phyloP scores from a whole-genome alignment of 192 early-diverging fungal species.

The Linnemannia zychae region DNA sequence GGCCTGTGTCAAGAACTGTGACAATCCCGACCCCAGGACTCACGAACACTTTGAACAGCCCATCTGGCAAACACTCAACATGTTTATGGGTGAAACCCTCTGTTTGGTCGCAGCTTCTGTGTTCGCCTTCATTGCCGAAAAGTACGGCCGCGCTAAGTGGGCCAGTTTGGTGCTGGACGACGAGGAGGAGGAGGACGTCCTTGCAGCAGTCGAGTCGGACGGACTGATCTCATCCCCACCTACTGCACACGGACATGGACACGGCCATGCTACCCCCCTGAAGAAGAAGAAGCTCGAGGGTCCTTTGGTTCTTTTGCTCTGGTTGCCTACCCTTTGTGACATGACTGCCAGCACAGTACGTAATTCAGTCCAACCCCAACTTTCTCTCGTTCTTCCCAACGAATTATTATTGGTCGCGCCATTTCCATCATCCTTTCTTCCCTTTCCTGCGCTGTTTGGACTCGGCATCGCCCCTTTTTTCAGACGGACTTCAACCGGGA shows the following conservation, averaged over 20 bases:
- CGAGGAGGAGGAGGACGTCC: constrained; percentile 24
- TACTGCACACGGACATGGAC: constrained; percentile 23
- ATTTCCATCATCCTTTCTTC: neutral
- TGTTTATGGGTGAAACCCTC: constrained; percentile 95
- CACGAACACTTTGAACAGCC: constrained; percentile 94
- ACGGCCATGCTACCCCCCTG: constrained; percentile 11
- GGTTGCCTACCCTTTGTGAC: constrained; percentile 88
- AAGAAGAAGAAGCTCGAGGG: constrained; percentile 67
- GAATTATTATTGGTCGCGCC: neutral
- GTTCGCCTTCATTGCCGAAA: constrained; percentile 37
- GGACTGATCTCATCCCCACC: constrained; percentile 48
- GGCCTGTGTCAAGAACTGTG: constrained; percentile 92
- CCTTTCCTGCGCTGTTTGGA: constrained; percentile 5
- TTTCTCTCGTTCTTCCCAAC: neutral
- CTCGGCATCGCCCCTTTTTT: neutral
- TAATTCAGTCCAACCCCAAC: neutral
- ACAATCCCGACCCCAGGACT: constrained; percentile 76
- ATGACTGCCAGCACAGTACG: constrained; percentile 81
- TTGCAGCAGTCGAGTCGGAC: constrained; percentile 56
- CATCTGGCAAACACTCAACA: constrained; percentile 97
- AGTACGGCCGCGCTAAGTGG: constrained; percentile 44
- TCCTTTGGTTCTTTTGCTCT: constrained; percentile 69
- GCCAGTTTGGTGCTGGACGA: constrained; percentile 31
- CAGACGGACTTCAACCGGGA: neutral
- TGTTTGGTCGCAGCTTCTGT: constrained; percentile 81